Evolutionary conservation across 148 eudicot species (phyloP).

Genomic region (Polygonum maritimum): DNA sequence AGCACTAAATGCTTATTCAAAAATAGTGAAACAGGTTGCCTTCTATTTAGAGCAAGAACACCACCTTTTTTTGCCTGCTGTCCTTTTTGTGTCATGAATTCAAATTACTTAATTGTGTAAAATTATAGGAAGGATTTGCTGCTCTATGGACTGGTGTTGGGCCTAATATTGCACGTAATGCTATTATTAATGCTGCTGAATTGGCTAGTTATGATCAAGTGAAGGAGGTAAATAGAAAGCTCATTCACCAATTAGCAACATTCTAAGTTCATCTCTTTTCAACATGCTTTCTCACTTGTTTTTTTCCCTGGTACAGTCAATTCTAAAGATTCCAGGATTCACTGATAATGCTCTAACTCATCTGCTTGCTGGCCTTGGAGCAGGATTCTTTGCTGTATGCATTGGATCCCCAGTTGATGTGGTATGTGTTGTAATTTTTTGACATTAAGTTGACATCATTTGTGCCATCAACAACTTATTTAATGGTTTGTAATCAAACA

Average conservation of each 20-base stretch:
- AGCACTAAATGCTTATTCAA: conserved; percentile 89
- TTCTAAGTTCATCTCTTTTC: neutral
- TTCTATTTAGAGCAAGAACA: neutral
- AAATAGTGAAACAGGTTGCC: conserved; percentile 69
- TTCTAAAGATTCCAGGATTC: conserved; percentile 92
- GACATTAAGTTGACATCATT: neutral
- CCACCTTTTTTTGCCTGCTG: too few species aligned
- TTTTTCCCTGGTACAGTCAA: conserved; percentile 43
- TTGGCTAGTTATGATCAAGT: conserved; percentile 98
- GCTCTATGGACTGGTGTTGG: conserved; percentile 98
- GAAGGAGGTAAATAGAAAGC: conserved; percentile 50
- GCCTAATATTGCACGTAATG: conserved; percentile 94
- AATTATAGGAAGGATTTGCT: conserved; percentile 69
- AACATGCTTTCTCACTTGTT: neutral
- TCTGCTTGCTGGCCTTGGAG: conserved; percentile 82
- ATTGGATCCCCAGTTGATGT: conserved; percentile 99
- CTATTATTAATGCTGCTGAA: conserved; percentile 98
- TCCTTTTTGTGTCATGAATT: conserved; percentile 1
- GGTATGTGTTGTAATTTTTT: conserved; percentile 28
- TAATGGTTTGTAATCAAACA: neutral
- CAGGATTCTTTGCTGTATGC: conserved; percentile 95
- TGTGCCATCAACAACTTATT: neutral
- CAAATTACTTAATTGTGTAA: conserved; percentile 7
- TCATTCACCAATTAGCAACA: neutral
- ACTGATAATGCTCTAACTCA: conserved; percentile 85